Conservation (phyloP, 257 asterid species). For the Penstemon eatonii region DNA sequence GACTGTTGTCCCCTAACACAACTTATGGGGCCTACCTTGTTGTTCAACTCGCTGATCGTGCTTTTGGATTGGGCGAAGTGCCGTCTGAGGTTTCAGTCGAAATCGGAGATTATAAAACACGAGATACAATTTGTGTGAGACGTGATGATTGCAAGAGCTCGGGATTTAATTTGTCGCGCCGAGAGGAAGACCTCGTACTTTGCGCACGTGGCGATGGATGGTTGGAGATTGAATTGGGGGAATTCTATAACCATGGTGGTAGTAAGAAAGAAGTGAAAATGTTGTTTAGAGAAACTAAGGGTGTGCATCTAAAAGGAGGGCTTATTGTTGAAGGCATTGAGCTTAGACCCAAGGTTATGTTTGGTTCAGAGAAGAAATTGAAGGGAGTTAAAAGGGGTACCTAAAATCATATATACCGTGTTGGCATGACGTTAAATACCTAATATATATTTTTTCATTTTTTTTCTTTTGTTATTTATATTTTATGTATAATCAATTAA, state of each 20-base stretch:
- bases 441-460: no score
- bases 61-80: slow-evolving; percentile 50
- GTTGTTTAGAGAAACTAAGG: slow-evolving; percentile 59
- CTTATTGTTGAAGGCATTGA: slow-evolving; percentile 79
- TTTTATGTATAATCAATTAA: no score
- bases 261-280: slow-evolving; percentile 44
- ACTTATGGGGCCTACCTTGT: slow-evolving; percentile 61
- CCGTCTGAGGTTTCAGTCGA: slow-evolving; percentile 54
- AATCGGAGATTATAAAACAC: slow-evolving; percentile 31
- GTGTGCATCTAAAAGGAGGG: slow-evolving; percentile 72
- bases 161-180: not conserved
- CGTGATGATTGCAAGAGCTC: slow-evolving; percentile 1
- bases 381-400: no score
- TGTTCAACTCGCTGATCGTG: slow-evolving; percentile 51
- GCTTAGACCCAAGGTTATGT: slow-evolving; percentile 53
- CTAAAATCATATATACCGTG: no score
- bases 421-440: no score
- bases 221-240: slow-evolving; percentile 78
- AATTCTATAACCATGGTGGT: slow-evolving; percentile 47
- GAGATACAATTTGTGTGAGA: slow-evolving; percentile 30
- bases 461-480: no score
- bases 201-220: slow-evolving; percentile 61
- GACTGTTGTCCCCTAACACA: slow-evolving; percentile 54
- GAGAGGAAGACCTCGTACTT: slow-evolving; percentile 24
- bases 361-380: no score